Evolutionary conservation across 257 asterid genomes (phyloP), one percentile per base, ranked within the genome.

Genomic region (Solanum peruvianum): DNA sequence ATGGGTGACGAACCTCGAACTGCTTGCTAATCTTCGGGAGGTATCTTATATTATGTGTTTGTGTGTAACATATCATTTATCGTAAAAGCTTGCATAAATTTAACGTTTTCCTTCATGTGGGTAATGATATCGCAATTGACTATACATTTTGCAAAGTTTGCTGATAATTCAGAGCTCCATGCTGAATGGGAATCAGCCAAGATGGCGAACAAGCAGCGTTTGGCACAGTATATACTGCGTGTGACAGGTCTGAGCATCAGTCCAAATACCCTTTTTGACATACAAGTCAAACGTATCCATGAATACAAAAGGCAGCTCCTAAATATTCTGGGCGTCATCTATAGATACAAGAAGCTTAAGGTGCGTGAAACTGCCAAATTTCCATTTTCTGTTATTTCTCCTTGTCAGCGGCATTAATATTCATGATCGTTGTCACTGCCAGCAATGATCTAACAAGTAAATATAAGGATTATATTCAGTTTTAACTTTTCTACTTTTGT

Each of bases 301-400:
- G 99, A 97, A 85, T 97, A 97, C 89, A 97, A 97, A 92, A 96
- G 99, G 88, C 99, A 97, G 93, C 97, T 97, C 91, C 90, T 97
- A 67, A 97, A 97, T 92, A 92, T 97, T 89, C 87, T 96, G 95
- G 96, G 96, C 49, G 93, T 96, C 84, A 93, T 97, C 90, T 97
- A 97, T 90, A 90, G 98, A 91, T 97, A 96, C 99, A 97, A 97
- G 95, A 97, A 94, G 90, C 89, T 97, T 88, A 97, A 97, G 99
- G 99, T 96, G 93, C 83, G 94, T 72, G 77, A 77, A 83, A 78
- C 77, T 92, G 70, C 83, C 39, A 76, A 67, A 58, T 88, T 88
- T 89, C 85, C 42, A 76, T 84, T 52, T 52, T 67, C 86, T 52
- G 80, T 60, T 67, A 47, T 67, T 84, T 84, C 44, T 42, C 81